Evolutionary conservation across 257 asterid species (phyloP).

Genomic region (Avicennia marina): DNA sequence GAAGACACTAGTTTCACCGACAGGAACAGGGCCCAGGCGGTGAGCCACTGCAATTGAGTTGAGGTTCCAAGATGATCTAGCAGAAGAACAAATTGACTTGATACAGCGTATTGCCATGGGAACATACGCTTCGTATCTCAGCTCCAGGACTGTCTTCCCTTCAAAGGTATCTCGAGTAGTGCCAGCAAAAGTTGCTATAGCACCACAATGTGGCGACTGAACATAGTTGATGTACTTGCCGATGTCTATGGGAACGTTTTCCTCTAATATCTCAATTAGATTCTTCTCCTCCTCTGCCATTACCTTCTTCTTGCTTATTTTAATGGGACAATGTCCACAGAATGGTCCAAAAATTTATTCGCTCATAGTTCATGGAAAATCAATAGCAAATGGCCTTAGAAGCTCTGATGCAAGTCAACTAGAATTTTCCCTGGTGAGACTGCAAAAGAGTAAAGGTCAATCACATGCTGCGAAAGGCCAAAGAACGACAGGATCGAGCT

Average conservation of each 20-base stretch:
- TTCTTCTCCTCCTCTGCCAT: slow-evolving; percentile 69
- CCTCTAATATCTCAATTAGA: slow-evolving; percentile 72
- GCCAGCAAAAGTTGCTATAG: slow-evolving; percentile 89
- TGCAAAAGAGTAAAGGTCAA: no score
- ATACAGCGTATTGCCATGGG: slow-evolving; percentile 90
- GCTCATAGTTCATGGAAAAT: no score
- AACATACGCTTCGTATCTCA: slow-evolving; percentile 82
- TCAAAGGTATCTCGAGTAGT: slow-evolving; percentile 86
- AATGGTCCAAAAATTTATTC: no score
- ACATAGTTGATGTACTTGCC: slow-evolving; percentile 61
- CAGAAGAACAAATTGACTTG: slow-evolving; percentile 73
- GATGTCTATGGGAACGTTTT: slow-evolving; percentile 53
- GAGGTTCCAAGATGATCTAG: slow-evolving; percentile 72
- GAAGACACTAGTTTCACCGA: slow-evolving; percentile 89
- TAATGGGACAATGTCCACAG: no score
- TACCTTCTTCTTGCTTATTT: no score
- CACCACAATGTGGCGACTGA: slow-evolving; percentile 84
- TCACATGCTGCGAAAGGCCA: no score
- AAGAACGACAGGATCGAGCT: no score
- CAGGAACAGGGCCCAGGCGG: slow-evolving; percentile 76
- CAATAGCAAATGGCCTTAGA: no score
- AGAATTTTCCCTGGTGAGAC: no score
- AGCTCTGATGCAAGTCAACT: no score
- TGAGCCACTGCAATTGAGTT: slow-evolving; percentile 71
- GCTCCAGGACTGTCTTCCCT: slow-evolving; percentile 72